Base-by-base conservation (phyloP, 2,329 filamentous ascomycete genomes). In the Fulvia fulva region DNA sequence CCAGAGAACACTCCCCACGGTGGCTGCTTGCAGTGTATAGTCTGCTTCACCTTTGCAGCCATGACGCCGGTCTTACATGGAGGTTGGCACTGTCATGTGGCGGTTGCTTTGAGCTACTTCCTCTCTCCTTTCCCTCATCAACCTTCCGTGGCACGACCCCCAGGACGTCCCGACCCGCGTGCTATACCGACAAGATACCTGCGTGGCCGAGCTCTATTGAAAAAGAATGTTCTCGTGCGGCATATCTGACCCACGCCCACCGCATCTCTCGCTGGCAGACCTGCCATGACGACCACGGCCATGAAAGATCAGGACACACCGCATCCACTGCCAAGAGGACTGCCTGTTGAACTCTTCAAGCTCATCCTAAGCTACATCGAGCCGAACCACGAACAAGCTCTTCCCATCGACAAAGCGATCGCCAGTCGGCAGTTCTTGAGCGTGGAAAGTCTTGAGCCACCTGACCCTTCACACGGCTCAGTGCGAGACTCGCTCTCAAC, bases 391-490 rank as follows among this genome's bases (percentile, higher is more conserved):
- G 77, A 81, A 49, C 79, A 78, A 66, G 74, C 78, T 28, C 26
- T 57, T 14, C 55, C 49, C 16, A 57, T 57, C 28, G 55, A 57
- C 43, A 75, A 81, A 56, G 77, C 74, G 34, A 75, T 81, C 53
- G 80, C 81, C 62, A 75, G 78, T 55, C 74, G 78, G 61, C 76
- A 75, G 58, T 81, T 79, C 65, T 73, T 81, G 30, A 81, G 80
- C 23, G 77, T 78, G 58, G 80, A 81, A 67, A 79, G 77, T 71
- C 79, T 81, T 70, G 77, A 75, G 53, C 76, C 77, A 45, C 73
- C 74, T 12, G 73, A 72, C 7, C 74, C 75, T 4, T 71, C 74
- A 26, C 73, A 21, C 7, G 47, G 19, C 11, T 30, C 30, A 11
- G 45, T 34, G 26, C 45, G 54, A 30, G 54, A 56, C 25, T 56